Evolutionary conservation across 192 early-diverging fungal genomes (phyloP).

Genomic region (Glomus cerebriforme): DNA sequence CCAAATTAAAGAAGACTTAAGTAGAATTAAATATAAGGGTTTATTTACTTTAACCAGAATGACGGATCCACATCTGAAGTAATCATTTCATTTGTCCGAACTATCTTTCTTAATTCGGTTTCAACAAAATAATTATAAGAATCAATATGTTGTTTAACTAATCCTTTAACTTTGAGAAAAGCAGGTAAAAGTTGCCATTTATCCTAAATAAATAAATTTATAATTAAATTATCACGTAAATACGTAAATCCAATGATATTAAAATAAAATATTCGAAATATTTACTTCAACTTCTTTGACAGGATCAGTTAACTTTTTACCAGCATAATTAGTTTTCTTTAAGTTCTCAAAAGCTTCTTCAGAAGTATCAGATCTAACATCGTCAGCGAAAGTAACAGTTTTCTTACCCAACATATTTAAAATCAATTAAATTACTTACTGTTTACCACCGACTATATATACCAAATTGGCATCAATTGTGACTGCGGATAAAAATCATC

Average conservation of each 20-base stretch:
- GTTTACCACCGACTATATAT: too few relatives aligned
- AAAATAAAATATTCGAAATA: background rate
- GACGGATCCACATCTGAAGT: conserved; percentile 90
- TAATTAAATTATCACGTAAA: background rate
- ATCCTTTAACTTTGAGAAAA: conserved; percentile 94
- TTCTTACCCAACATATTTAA: background rate
- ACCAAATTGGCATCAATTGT: too few relatives aligned
- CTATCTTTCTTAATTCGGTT: conserved; percentile 91
- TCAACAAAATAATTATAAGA: conserved; percentile 99
- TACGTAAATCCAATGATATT: too few relatives aligned
- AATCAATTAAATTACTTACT: too few relatives aligned
- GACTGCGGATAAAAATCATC: too few relatives aligned
- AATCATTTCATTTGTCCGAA: conserved; percentile 87
- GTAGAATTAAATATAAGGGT: conserved; percentile 11
- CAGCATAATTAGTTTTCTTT: background rate
- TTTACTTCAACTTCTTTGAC: background rate
- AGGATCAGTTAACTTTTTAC: background rate
- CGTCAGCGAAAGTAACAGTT: conserved; percentile 9
- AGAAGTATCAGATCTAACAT: background rate
- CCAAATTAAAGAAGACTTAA: background rate
- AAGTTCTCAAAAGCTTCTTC: background rate
- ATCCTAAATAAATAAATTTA: conserved; percentile 59
- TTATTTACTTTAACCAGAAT: conserved; percentile 87
- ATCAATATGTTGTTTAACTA: conserved; percentile 98
- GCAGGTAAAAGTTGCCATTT: conserved; percentile 98